Evolutionary conservation across 2,329 filamentous ascomycete genomes (phyloP), one percentile per base, ranked within the genome.

Genomic region (Parascedosporium putredinis): DNA sequence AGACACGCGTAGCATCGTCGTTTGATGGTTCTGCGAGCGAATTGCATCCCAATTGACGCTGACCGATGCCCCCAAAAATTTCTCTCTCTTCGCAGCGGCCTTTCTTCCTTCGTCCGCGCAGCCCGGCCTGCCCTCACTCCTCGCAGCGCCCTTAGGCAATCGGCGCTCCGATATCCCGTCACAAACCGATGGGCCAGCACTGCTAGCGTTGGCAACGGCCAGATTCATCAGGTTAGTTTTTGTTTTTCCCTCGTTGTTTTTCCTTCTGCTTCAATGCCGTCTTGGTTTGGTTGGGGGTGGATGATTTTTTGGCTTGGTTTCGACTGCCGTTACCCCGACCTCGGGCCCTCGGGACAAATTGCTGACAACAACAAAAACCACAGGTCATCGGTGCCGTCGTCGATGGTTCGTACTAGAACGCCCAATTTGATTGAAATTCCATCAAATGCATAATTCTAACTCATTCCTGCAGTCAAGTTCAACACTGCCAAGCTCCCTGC

Each of bases 381-480:
- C 75, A 89, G 76, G 90, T 96, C 72, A 96, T 96, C 76, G 90
- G 93, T 86, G 91, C 93, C 77, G 90, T 97, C 70, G 93, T 97
- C 64, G 93, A 97, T 76, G 89, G 88, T 95, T 78, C 76, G 86
- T 79, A 62, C 8, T 20, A 54, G 54, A 50, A 53, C 49, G 53
- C 29, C 29, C 48, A 50, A 50, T 36, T 27, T 23, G n/a, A 45
- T 27, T 31, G 27, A 29, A 42, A 23, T 40, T 36, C 27, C 29
- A 22, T 44, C 22, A 29, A 24, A 50, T 45, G 45, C 34, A 45
- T 34, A 23, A 53, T 29, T 51, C 36, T 47, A 47, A 51, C 36
- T 45, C 47, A 24, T 55, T 47, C 53, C 58, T 64, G 62, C 69
- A 95, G 91, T 96, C 73, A 97, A 97, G 80, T 97, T 97, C 78